Evolutionary conservation across 202 grass and related monocot species (phyloP).

Genomic region (Zoysia matrella): DNA sequence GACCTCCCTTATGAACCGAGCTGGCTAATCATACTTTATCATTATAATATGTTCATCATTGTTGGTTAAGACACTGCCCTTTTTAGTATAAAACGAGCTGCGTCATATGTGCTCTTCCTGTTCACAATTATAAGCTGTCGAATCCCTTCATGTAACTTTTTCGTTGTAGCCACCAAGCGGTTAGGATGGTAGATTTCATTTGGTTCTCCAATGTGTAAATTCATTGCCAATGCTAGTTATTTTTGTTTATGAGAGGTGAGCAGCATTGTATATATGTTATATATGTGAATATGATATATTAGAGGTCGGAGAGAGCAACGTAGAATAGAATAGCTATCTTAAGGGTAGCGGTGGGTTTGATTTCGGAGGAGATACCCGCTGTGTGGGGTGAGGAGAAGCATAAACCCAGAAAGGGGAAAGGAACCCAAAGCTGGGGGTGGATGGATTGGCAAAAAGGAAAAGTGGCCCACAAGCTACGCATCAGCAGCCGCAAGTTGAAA

Average conservation of each 20-base stretch:
- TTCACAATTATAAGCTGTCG: slow-evolving; percentile 54
- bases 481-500: slow-evolving; percentile 60
- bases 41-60: slow-evolving; percentile 28
- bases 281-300: slow-evolving; percentile 9
- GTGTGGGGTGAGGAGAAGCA: slow-evolving; percentile 58
- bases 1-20: slow-evolving; percentile 40
- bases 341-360: neutral
- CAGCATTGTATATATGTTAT: too few species aligned
- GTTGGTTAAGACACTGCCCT: neutral
- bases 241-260: too few species aligned
- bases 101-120: slow-evolving; percentile 46
- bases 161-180: slow-evolving; percentile 11
- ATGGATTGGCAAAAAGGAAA: slow-evolving; percentile 90
- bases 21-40: slow-evolving; percentile 50
- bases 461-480: slow-evolving; percentile 73
- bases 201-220: neutral
- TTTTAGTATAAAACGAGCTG: slow-evolving; percentile 45
- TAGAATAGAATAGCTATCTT: slow-evolving; percentile 33
- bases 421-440: slow-evolving; percentile 65
- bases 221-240: neutral
- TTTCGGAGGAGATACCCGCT: too few species aligned
- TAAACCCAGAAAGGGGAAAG: slow-evolving; percentile 88
- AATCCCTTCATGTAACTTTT: slow-evolving; percentile 42
- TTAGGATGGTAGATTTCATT: neutral
- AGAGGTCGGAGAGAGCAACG: slow-evolving; percentile 9